These are phyloP conservation scores for Juglanconis juglandina DNA, from an alignment of 2,329 filamentous ascomycete species.

Conservation along the genomic window DNA sequence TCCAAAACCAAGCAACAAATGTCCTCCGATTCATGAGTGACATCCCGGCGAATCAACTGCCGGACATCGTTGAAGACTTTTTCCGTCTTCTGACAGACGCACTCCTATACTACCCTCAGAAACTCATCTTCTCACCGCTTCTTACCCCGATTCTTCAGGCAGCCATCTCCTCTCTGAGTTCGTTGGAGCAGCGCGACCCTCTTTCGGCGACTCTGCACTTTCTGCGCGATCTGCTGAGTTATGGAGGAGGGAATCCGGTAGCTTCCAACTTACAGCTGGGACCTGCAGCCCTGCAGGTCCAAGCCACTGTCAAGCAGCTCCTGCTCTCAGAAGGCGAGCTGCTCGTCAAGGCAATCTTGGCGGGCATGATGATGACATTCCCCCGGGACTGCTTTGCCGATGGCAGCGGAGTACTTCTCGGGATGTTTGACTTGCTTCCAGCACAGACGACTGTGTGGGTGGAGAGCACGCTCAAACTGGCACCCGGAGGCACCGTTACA, in stretches of 20 bases:
- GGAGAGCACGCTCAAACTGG: slow-evolving; percentile 74
- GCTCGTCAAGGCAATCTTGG: slow-evolving; percentile 84
- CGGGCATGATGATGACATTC: slow-evolving; percentile 99
- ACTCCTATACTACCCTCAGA: slow-evolving; percentile 85
- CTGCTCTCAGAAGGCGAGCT: slow-evolving; percentile 68
- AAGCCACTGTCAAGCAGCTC: slow-evolving; percentile 68
- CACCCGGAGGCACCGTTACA: slow-evolving; percentile 79
- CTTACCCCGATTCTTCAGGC: slow-evolving; percentile 83
- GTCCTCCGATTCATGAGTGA: slow-evolving; percentile 89
- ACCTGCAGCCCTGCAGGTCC: slow-evolving; percentile 65
- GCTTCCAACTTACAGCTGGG: slow-evolving; percentile 56
- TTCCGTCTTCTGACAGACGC: slow-evolving; percentile 91
- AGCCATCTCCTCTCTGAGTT: slow-evolving; percentile 72
- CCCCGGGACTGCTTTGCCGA: slow-evolving; percentile 94
- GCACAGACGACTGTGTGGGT: slow-evolving; percentile 78
- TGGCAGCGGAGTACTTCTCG: slow-evolving; percentile 85
- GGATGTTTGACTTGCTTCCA: slow-evolving; percentile 83
- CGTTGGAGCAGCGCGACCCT: slow-evolving; percentile 86
- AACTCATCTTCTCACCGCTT: slow-evolving; percentile 74
- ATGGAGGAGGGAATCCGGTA: slow-evolving; percentile 73
- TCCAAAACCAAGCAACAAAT: slow-evolving; percentile 85
- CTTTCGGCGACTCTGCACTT: slow-evolving; percentile 91
- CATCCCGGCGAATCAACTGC: slow-evolving; percentile 69
- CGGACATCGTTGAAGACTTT: slow-evolving; percentile 89
- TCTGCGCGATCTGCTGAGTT: slow-evolving; percentile 83